Evolutionary conservation across 768 basidiomycete genomes (phyloP).

Genomic region (Lepiota venenata): DNA sequence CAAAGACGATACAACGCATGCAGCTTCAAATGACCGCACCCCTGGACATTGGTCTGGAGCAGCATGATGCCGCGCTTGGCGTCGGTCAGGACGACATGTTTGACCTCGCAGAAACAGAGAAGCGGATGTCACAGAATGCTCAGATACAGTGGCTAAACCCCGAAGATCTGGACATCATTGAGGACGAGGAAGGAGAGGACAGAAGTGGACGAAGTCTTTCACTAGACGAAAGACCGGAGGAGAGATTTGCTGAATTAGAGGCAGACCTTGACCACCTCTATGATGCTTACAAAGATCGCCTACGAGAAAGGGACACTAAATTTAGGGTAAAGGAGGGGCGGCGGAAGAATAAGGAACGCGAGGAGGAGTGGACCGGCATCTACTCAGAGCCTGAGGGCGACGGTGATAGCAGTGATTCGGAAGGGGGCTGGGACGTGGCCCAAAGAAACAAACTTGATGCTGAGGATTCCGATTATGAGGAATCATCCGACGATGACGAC

Average conservation of each 20-base stretch:
- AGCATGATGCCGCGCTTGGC: slow-evolving; percentile 69
- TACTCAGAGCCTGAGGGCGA: slow-evolving; percentile 36
- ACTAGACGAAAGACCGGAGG: slow-evolving; percentile 68
- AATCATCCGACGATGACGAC: slow-evolving; percentile 45
- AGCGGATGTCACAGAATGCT: slow-evolving; percentile 33
- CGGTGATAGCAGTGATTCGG: slow-evolving; percentile 39
- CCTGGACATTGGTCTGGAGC: slow-evolving; percentile 91
- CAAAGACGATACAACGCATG: slow-evolving; percentile 87
- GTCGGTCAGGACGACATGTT: slow-evolving; percentile 86
- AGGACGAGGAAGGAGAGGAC: slow-evolving; percentile 34
- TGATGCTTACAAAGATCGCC: slow-evolving; percentile 75
- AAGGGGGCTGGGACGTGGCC: slow-evolving; percentile 73
- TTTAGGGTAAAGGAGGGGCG: slow-evolving; percentile 80
- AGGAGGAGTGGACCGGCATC: slow-evolving; percentile 25
- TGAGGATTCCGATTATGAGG: slow-evolving; percentile 49
- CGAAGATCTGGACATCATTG: slow-evolving; percentile 41
- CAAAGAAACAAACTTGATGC: slow-evolving; percentile 49
- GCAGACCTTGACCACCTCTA: slow-evolving; percentile 88
- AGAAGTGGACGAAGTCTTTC: slow-evolving; percentile 27
- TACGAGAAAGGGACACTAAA: slow-evolving; percentile 85
- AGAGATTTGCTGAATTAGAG: slow-evolving; percentile 63
- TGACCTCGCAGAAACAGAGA: slow-evolving; percentile 68
- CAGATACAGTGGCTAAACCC: slow-evolving; percentile 33
- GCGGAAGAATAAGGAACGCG: slow-evolving; percentile 66
- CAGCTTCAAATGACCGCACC: slow-evolving; percentile 98